Evolutionary conservation across 345 rosid species (phyloP).

Genomic region (Erysimum cheiranthoides): DNA sequence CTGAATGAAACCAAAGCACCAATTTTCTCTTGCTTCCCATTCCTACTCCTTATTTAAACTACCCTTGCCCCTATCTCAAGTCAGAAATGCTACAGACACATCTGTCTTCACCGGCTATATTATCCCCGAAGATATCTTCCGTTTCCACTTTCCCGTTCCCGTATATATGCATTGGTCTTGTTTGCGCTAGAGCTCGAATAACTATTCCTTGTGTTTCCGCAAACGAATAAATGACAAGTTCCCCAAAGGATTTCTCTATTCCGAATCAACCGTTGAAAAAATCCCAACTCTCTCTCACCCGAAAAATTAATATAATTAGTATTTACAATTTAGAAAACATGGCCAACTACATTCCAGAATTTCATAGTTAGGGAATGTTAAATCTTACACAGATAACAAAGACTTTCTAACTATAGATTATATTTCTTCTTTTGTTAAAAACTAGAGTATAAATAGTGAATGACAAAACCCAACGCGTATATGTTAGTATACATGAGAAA

Average conservation of each 20-base stretch:
- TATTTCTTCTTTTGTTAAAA: neutral
- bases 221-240: neutral
- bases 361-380: neutral
- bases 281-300: neutral
- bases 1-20: neutral
- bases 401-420: neutral
- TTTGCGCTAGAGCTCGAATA: neutral
- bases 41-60: neutral
- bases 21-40: neutral
- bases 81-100: neutral
- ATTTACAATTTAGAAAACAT: neutral
- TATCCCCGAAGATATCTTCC: neutral
- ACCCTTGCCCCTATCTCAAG: neutral
- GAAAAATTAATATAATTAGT: neutral
- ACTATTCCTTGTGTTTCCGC: neutral
- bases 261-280: neutral
- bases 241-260: neutral
- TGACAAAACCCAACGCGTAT: constrained; percentile 15
- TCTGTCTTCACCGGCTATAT: neutral
- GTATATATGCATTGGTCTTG: neutral
- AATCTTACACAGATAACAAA: neutral
- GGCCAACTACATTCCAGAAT: neutral
- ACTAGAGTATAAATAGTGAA: too few relatives aligned
- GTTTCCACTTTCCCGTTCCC: too few relatives aligned
- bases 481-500: neutral